Evolutionary conservation across 1,284 basidiomycete genomes (phyloP), one percentile per base, ranked within the genome.

Genomic region (Peniophora sp.): DNA sequence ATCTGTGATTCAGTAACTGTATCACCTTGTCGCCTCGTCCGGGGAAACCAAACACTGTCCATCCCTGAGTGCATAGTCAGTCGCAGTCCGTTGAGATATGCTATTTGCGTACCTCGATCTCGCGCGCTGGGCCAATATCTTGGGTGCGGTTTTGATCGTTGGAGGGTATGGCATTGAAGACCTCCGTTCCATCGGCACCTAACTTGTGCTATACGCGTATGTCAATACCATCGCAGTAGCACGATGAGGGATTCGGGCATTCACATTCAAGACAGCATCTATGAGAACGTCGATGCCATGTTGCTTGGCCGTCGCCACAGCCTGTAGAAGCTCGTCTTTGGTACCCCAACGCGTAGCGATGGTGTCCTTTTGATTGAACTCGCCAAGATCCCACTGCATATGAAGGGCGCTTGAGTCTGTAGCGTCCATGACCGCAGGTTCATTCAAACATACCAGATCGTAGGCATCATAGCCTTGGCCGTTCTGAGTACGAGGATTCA

Each of bases 301-400:
- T 55, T 70, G 64, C 54, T 72, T 74, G 2, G 87, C 87, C 23
- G 68, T 63, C 49, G 69, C 64, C 63, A 89, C 86, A 11, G 88
- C 84, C 3, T 68, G 63, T 2, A 92, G 62, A 18, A 96, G 78
- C 59, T 97, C 85, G 44, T 92, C 81, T 58, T 86, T 88, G 12
- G 85, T 88, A 17, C 95, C 95, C 91, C 93, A 98, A 55, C 94
- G 81, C n/a, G 94, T 97, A 9, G 73, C 66, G 48, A 80, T 68
- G n/a, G 78, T 70, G 11, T 87, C 88, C 65, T 92, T 95, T 65
- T 91, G 88, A 48, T 92, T 70, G 58, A 97, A 97, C 71, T 97
- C 94, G 46, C 95, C 95, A 10, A 97, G 70, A 63, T 94, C 92
- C 88, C 88, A 93, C 79, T 92, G 41, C 2, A 14, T 12, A 32